Conservation (phyloP, 1,139 yeast species). For the Candida sp. region DNA sequence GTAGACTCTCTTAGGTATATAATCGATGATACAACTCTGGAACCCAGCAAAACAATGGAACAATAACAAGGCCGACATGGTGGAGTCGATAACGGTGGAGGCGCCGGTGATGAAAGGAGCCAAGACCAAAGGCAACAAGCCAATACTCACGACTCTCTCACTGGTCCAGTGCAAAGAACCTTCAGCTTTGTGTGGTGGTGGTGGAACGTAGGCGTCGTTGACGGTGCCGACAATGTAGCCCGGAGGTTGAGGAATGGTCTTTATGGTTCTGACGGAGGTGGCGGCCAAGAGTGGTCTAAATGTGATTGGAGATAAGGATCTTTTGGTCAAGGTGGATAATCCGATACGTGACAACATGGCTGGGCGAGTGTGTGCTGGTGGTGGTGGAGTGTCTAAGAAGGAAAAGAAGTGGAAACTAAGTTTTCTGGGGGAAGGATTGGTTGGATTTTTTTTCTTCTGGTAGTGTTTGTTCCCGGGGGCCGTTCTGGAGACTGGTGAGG, state of each 20-base stretch:
- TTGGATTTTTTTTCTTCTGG: not conserved
- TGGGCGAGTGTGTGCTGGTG: not conserved
- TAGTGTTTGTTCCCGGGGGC: not conserved
- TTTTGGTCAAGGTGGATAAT: conserved; percentile 16
- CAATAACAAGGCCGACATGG: conserved; percentile 57
- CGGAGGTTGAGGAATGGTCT: conserved; percentile 67
- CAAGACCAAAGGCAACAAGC: conserved; percentile 66
- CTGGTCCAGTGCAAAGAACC: conserved; percentile 80
- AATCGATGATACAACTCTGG: conserved; percentile 80
- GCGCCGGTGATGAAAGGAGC: conserved; percentile 65
- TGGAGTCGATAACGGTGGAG: conserved; percentile 58
- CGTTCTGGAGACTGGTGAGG: not conserved
- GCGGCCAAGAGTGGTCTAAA: conserved; percentile 5
- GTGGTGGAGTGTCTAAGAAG: not conserved
- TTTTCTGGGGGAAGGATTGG: conserved; percentile 3
- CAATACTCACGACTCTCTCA: conserved; percentile 62
- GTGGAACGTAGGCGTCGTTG: conserved; percentile 72
- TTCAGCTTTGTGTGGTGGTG: conserved; percentile 55
- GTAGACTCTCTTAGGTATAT: conserved; percentile 78
- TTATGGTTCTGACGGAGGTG: conserved; percentile 26
- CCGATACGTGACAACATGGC: conserved; percentile 38
- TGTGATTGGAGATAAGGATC: conserved; percentile 7
- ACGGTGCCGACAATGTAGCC: conserved; percentile 77
- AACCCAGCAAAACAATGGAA: conserved; percentile 74
- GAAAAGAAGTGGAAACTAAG: not conserved